Conservation (phyloP, 2,329 filamentous ascomycete species). For the Botrytis medusae region DNA sequence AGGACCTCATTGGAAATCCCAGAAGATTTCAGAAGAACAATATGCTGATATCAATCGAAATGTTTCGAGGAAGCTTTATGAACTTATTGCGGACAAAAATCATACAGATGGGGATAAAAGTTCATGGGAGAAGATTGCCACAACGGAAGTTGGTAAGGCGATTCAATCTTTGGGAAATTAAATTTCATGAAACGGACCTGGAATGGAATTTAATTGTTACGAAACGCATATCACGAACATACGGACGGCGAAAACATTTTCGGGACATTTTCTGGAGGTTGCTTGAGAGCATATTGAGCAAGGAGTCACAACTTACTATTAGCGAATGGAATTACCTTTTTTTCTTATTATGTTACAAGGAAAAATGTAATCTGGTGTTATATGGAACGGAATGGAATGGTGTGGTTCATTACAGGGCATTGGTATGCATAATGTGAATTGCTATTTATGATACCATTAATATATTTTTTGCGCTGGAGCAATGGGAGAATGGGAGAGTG, state of each 20-base stretch:
- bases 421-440: constrained; percentile 18
- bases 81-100: constrained; percentile 46
- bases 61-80: constrained; percentile 86
- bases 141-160: constrained; percentile 74
- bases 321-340: neutral
- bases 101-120: constrained; percentile 64
- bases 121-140: constrained; percentile 74
- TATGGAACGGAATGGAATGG: neutral
- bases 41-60: constrained; percentile 91
- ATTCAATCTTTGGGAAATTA: constrained; percentile 55
- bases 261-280: neutral
- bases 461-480: neutral
- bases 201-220: constrained; percentile 5
- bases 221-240: constrained; percentile 7
- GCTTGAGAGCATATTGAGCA: neutral
- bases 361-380: constrained; percentile 2
- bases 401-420: neutral
- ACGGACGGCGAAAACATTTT: neutral
- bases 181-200: constrained; percentile 10
- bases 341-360: neutral
- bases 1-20: constrained; percentile 73
- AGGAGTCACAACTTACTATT: constrained; percentile 5
- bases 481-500: neutral
- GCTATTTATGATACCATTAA: constrained; percentile 5
- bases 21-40: constrained; percentile 80